These are phyloP conservation scores for Amphirosellinia nigrospora DNA, from an alignment of 495 filamentous ascomycete genomes.

Conservation along the genomic window DNA sequence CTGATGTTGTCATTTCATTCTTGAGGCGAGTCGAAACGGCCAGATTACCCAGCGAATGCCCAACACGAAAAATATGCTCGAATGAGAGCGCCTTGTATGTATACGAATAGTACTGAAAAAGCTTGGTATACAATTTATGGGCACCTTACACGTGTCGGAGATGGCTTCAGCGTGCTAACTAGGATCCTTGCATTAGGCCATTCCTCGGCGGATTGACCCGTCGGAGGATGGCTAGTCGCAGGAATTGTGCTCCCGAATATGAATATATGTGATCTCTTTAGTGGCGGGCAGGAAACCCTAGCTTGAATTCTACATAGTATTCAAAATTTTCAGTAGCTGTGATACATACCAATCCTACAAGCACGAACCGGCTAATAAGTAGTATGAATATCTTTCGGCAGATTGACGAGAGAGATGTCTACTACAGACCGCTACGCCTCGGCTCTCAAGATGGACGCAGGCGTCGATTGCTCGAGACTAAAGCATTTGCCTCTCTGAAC, in stretches of 20 bases:
- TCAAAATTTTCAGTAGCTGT: neutral
- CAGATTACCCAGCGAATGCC: constrained; percentile 7
- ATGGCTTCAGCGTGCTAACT: constrained; percentile 16
- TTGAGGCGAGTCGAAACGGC: constrained; percentile 6
- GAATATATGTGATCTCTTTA: neutral
- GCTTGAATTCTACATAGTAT: neutral
- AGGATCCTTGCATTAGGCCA: constrained; percentile 16
- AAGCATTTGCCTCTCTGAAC: neutral
- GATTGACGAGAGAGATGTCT: neutral
- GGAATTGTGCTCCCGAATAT: neutral
- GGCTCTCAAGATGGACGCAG: neutral
- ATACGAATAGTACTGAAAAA: neutral
- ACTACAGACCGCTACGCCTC: neutral
- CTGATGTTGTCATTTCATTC: constrained; percentile 25
- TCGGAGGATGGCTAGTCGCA: neutral
- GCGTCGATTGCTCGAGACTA: neutral
- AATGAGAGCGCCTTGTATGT: neutral
- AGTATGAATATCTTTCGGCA: neutral
- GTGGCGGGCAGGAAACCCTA: neutral
- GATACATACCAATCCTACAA: neutral
- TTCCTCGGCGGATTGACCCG: constrained; percentile 13
- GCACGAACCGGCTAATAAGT: neutral
- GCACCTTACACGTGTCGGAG: neutral
- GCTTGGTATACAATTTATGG: constrained; percentile 23
- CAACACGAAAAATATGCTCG: constrained; percentile 8